Evolutionary conservation across 2,329 filamentous ascomycete genomes (phyloP).

Genomic region (Calonectria hawksworthii): DNA sequence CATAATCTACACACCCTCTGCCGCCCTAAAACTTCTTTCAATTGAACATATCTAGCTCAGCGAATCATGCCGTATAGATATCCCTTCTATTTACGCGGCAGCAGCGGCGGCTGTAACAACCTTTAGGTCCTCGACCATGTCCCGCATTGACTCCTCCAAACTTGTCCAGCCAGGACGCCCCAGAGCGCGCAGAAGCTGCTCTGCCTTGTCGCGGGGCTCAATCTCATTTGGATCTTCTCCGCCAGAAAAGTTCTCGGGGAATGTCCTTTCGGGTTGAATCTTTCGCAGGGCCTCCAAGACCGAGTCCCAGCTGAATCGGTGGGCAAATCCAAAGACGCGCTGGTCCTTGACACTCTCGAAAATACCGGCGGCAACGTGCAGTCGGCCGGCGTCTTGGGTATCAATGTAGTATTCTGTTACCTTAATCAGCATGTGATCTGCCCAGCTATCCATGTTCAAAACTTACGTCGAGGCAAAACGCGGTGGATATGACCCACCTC

Average conservation of each 20-base stretch:
- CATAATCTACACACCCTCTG: no score
- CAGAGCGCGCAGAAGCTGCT: constrained; percentile 8
- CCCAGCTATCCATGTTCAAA: rapidly evolving
- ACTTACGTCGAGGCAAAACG: constrained; percentile 17
- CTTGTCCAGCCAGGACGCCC: constrained; percentile 8
- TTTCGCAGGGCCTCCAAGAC: constrained; percentile 49
- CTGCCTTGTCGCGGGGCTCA: constrained; percentile 10
- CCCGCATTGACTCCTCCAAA: constrained; percentile 9
- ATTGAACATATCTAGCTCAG: no score
- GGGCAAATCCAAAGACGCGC: constrained; percentile 67
- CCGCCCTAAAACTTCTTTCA: no score
- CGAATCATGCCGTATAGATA: no score
- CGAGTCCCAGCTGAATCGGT: constrained; percentile 61
- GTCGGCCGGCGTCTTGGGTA: constrained; percentile 62
- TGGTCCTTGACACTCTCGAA: constrained; percentile 60
- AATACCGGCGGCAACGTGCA: constrained; percentile 67
- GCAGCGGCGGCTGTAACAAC: background rate
- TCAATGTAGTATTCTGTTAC: constrained; percentile 60
- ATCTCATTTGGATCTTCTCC: constrained; percentile 30
- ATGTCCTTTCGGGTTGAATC: constrained; percentile 32
- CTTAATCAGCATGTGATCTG: background rate
- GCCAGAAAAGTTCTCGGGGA: constrained; percentile 42
- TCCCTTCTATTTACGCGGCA: background rate
- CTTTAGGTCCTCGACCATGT: background rate
- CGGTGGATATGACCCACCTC: constrained; percentile 10